Percentiles rank a stretch among this genome's conserved stretches.
Conservation (phyloP, 176 grass and related monocot species). For the Pontederia paniculata region DNA sequence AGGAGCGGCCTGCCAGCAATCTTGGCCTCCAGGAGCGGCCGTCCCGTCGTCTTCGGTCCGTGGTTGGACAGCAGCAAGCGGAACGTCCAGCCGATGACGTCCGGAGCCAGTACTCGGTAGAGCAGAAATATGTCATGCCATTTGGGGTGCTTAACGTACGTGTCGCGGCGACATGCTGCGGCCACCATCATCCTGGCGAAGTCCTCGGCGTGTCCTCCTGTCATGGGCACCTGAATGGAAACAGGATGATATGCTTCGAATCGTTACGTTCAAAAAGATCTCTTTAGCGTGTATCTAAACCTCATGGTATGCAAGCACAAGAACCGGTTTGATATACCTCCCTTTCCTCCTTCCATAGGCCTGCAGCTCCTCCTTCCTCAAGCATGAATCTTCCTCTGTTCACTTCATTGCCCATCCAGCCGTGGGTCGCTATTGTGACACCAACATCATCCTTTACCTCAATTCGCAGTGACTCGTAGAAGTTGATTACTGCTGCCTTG, state of each 20-base stretch:
- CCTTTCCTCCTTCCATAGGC: conserved; percentile 57
- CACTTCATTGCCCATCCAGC: conserved; percentile 51
- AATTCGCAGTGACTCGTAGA: conserved; percentile 77
- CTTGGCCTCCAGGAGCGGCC: conserved; percentile 8
- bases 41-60: conserved; percentile 5
- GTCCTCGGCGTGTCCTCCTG: conserved; percentile 25
- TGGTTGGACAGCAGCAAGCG: conserved; percentile 42
- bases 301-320: neutral
- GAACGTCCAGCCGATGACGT: conserved; percentile 71
- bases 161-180: conserved; percentile 56
- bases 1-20: conserved; percentile 1
- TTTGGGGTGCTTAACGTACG: conserved; percentile 39
- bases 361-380: conserved; percentile 58
- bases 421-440: conserved; percentile 67
- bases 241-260: neutral
- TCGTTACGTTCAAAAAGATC: no score
- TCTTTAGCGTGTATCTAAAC: neutral
- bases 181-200: conserved; percentile 58
- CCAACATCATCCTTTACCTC: conserved; percentile 67
- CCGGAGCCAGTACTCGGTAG: conserved; percentile 61
- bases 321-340: conserved; percentile 25
- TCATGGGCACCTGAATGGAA: conserved; percentile 19
- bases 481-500: conserved; percentile 67
- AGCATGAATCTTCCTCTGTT: conserved; percentile 35
- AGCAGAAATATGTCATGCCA: conserved; percentile 82